Base-by-base conservation (phyloP, 2,329 filamentous ascomycete genomes). In the Coniochaeta hoffmannii region DNA sequence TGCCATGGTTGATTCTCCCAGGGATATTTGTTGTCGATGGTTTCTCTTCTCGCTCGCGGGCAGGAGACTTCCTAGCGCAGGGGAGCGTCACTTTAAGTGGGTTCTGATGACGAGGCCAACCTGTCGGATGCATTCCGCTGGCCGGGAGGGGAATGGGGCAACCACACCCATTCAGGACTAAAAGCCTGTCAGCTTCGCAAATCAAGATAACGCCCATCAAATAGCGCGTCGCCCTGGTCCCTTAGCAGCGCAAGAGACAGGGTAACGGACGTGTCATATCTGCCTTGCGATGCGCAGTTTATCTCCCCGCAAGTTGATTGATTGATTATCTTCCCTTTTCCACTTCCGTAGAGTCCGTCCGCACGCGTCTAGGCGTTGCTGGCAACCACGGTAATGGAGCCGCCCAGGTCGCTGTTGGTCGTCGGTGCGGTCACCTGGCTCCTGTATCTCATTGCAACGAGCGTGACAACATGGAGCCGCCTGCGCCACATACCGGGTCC, bases 401-500 rank as follows among this genome's bases (percentile, higher is more conserved):
- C 24, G 24, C 11, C n/a, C 24, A 22, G 7, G 3, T 7, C 44
- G 24, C 12, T 11, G n/a, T 19, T 50, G 22, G 44, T 31, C 51
- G 53, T 31, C 55, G 51, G 50, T 30, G 50, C 24, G 2, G 53
- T 31, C 22, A 50, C 49, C 4, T 28, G 53, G n/a, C 19, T 32
- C 10, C 15, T 53, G 9, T 58, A 55, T 26, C 22, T 53, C 22
- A 1, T 58, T 2, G 17, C 31, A n/a, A 38, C 36, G 15, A 22
- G 46, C 11, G 8, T 60, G 28, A 11, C 30, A 2, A 24, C 34
- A 4, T 60, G 54, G 54, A 28, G 22, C 6, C 52, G 38, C 9
- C 56, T 60, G 26, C 53, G 56, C 2, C 59, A 60, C 50, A 60
- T 60, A 32, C 56, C 59, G 4, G 57, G 59, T 2, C 59, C 59